Evolutionary conservation across 2,329 filamentous ascomycete species (phyloP).

Genomic region (Phialophora chinensis): DNA sequence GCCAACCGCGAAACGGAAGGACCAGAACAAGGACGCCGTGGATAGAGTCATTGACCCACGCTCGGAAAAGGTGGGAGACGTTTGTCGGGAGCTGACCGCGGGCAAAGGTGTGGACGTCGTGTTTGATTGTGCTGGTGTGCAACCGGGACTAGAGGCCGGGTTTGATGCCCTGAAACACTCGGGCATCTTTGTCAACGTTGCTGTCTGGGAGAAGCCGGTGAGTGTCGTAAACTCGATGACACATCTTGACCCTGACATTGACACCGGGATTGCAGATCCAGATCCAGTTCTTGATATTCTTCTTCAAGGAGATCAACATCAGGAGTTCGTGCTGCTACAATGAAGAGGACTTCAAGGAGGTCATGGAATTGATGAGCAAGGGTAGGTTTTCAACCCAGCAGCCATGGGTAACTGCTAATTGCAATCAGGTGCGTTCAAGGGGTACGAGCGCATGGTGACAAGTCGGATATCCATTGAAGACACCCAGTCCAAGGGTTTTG

Average conservation of each 20-base stretch:
- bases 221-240: conserved; percentile 18
- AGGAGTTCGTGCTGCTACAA: conserved; percentile 44
- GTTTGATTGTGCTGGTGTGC: conserved; percentile 46
- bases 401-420: not conserved
- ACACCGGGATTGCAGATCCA: conserved; percentile 9
- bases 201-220: conserved; percentile 44
- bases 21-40: conserved; percentile 22
- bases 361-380: conserved; percentile 43
- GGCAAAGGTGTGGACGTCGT: conserved; percentile 45
- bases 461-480: conserved; percentile 61
- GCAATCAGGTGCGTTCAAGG: conserved; percentile 42
- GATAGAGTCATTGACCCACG: conserved; percentile 29
- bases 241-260: not conserved
- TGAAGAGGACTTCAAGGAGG: conserved; percentile 44
- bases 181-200: conserved; percentile 46
- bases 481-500: conserved; percentile 63
- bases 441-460: conserved; percentile 61
- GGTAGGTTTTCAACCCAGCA: conserved; percentile 32
- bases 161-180: conserved; percentile 42
- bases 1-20: conserved; percentile 23
- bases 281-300: conserved; percentile 23
- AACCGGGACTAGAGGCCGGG: conserved; percentile 42
- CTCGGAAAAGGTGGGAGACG: conserved; percentile 39
- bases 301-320: conserved; percentile 32
- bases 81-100: conserved; percentile 41